These are phyloP conservation scores for Globisporangium yorkense DNA, from an alignment of 352 stramenopile genomes.

Conservation along the genomic window DNA sequence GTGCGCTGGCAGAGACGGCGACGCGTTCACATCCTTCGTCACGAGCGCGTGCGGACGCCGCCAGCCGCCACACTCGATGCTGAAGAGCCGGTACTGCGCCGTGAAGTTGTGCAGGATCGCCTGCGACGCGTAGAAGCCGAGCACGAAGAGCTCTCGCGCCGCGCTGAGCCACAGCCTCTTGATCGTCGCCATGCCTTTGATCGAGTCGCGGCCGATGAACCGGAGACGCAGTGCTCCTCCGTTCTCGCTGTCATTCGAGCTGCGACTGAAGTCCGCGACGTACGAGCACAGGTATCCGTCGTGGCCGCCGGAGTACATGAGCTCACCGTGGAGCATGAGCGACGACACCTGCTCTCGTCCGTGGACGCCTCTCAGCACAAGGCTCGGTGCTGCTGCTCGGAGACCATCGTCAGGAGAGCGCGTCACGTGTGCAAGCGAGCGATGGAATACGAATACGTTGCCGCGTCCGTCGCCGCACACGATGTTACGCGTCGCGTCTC, in stretches of 20 bases:
- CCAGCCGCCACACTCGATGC: conserved; percentile 78
- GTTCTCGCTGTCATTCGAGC: not conserved
- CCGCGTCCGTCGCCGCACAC: conserved; percentile 70
- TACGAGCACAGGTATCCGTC: conserved; percentile 79
- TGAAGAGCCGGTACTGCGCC: conserved; percentile 69
- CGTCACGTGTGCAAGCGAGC: conserved; percentile 12
- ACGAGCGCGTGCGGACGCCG: conserved; percentile 65
- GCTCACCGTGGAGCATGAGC: conserved; percentile 30
- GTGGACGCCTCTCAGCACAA: conserved; percentile 48
- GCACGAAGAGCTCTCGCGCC: conserved; percentile 56
- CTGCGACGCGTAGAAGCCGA: conserved; percentile 74
- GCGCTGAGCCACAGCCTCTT: conserved; percentile 51
- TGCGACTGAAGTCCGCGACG: conserved; percentile 17
- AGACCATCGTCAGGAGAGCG: not conserved
- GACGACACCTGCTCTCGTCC: conserved; percentile 66
- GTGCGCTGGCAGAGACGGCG: conserved; percentile 33
- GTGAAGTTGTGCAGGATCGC: conserved; percentile 74
- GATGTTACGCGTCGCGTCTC: conserved; percentile 35
- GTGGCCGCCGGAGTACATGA: conserved; percentile 67
- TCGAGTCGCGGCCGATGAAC: conserved; percentile 49
- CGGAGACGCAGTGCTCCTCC: conserved; percentile 24
- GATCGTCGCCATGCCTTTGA: conserved; percentile 75
- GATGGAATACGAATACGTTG: conserved; percentile 60
- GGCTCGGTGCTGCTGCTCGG: conserved; percentile 8
- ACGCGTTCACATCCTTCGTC: not conserved